Percentiles rank a stretch among this genome's conserved stretches.
phyloP scores from a whole-genome alignment of 2,329 filamentous ascomycete species.

The Iodosphaeria phyllophila region DNA sequence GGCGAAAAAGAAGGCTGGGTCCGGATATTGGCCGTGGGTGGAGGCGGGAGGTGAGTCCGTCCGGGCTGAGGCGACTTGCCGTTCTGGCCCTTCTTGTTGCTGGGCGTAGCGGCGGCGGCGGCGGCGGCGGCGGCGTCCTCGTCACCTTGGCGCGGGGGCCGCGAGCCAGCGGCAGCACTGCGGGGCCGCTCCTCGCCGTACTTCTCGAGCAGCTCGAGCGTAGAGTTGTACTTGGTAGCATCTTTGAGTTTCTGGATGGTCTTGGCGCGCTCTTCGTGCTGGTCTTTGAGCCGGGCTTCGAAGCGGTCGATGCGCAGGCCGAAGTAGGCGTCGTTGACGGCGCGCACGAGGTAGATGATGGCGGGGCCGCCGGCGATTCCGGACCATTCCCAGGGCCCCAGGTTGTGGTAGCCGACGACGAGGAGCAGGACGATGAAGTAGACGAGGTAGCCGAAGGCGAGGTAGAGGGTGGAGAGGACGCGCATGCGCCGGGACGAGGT shows the following conservation, averaged over 20 bases:
- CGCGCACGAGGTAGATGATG: slow-evolving; percentile 61
- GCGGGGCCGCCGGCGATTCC: slow-evolving; percentile 63
- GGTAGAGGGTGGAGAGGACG: slow-evolving; percentile 78
- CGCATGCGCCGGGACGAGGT: slow-evolving; percentile 59
- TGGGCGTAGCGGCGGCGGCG: too few species aligned
- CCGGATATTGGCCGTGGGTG: slow-evolving; percentile 43
- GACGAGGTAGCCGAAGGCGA: slow-evolving; percentile 76
- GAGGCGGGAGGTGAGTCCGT: slow-evolving; percentile 31
- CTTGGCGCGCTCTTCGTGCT: slow-evolving; percentile 61
- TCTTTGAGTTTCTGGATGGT: slow-evolving; percentile 91
- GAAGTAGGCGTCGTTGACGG: slow-evolving; percentile 50
- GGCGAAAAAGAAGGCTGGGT: slow-evolving; percentile 13
- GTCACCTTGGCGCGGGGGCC: slow-evolving; percentile 5
- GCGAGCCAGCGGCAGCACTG: too few species aligned
- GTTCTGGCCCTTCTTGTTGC: slow-evolving; percentile 11
- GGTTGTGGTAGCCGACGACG: slow-evolving; percentile 67
- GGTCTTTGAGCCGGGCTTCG: slow-evolving; percentile 49
- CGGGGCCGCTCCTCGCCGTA: slow-evolving; percentile 45
- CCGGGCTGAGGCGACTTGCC: slow-evolving; percentile 6
- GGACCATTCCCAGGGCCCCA: slow-evolving; percentile 60
- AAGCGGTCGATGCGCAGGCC: slow-evolving; percentile 61
- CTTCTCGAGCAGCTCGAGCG: slow-evolving; percentile 80
- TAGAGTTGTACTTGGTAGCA: slow-evolving; percentile 91
- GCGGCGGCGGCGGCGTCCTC: slow-evolving; percentile 6
- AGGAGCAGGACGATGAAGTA: slow-evolving; percentile 66